These are phyloP conservation scores for Barnettozyma vustinii DNA, from an alignment of 805 yeast genomes.

Conservation along the genomic window DNA sequence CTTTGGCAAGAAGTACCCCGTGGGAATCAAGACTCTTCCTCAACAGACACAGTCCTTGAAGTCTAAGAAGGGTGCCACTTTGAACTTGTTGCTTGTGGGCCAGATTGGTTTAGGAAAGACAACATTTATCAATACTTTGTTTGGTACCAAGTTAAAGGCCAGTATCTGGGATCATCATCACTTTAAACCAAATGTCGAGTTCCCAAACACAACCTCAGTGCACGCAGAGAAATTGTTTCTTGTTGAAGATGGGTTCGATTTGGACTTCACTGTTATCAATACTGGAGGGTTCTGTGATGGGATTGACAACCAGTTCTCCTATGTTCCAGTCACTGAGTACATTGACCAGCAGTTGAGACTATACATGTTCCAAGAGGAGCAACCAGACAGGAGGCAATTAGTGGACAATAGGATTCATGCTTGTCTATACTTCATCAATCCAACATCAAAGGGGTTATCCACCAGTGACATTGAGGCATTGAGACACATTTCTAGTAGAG, in stretches of 20 bases:
- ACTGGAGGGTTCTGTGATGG: slow-evolving; percentile 75
- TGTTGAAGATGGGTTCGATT: slow-evolving; percentile 51
- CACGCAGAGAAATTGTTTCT: slow-evolving; percentile 41
- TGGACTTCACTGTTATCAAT: slow-evolving; percentile 61
- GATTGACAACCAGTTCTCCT: slow-evolving; percentile 58
- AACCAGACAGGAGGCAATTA: slow-evolving; percentile 51
- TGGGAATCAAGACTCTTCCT: slow-evolving; percentile 27
- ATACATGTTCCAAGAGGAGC: slow-evolving; percentile 71
- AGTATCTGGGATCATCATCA: slow-evolving; percentile 37
- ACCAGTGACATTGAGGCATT: slow-evolving; percentile 69
- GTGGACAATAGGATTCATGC: slow-evolving; percentile 74
- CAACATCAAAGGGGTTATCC: slow-evolving; percentile 55
- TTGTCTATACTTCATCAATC: slow-evolving; percentile 76
- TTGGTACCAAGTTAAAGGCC: slow-evolving; percentile 44
- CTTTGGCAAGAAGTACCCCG: slow-evolving; percentile 6
- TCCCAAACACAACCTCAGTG: slow-evolving; percentile 30
- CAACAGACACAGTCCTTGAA: slow-evolving; percentile 25
- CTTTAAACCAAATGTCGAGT: slow-evolving; percentile 35
- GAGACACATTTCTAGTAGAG: slow-evolving; percentile 64
- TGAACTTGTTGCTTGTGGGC: slow-evolving; percentile 83
- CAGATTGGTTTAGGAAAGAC: slow-evolving; percentile 80
- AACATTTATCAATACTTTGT: slow-evolving; percentile 75
- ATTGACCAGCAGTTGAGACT: slow-evolving; percentile 75
- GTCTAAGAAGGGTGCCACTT: slow-evolving; percentile 58
- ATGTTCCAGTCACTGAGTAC: slow-evolving; percentile 65